Evolutionary conservation across 2,329 filamentous ascomycete species (phyloP), one percentile per base, ranked within the genome.

Genomic region (Colletotrichum liaoningense): DNA sequence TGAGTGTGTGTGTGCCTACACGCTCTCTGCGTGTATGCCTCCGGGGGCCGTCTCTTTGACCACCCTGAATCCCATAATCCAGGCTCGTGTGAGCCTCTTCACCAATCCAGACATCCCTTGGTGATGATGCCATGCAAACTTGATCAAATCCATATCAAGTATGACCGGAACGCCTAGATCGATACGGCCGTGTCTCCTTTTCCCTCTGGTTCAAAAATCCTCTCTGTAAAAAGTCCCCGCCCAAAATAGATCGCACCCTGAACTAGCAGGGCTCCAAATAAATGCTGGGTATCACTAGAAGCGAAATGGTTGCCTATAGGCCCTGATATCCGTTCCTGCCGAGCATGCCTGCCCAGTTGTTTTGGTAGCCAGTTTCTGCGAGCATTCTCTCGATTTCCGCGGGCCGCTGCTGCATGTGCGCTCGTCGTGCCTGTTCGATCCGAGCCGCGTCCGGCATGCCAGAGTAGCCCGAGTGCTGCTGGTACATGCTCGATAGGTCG

Each of bases 271-370:
- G 68, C 38, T 74, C 72, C 68, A 67, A 74, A 67, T 62, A 58
- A 72, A 74, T 67, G 72, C 54, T 74, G 72, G 72, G 72, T 74
- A 74, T 74, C 72, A 74, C 46, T 67, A 63, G 72, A 74, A 74
- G 67, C 72, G 68, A 71, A 74, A 62, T 72, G 26, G 63, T 63
- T 63, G 62, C 57, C 58, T 59, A 74, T 11, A 72, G 68, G 52
- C 70, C 73, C 58, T 75, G 72, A 60, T 57, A 75, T 58, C 74
- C 74, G 56, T 69, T 69, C 58, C 74, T 71, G 46, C 63, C 72
- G 58, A 75, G 69, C 74, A 75, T 73, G n/a, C 67, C 69, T 24
- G 65, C 73, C 74, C 74, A 75, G 67, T 68, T 73, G 59, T 60
- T 56, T 63, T 75, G 74, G 49, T 75, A 75, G 63, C 69, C 63